Conservation (phyloP, 176 grass and related monocot genomes). For the Olyra latifolia region DNA sequence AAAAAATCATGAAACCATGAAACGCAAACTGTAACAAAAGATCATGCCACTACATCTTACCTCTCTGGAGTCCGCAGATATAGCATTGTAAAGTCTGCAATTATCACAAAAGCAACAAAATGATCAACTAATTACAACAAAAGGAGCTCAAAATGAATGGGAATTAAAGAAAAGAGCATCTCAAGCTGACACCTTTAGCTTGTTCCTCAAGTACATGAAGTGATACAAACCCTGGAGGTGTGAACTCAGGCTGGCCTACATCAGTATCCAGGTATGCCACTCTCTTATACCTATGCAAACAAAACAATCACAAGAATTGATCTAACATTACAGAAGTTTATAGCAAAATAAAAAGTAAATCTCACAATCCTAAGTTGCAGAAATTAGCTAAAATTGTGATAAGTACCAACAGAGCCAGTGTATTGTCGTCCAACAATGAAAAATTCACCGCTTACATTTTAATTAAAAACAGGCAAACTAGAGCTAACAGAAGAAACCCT, state of each 20-base stretch:
- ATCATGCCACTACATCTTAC: conserved; percentile 21
- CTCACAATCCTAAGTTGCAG: not conserved
- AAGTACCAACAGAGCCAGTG: not conserved
- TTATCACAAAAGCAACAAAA: conserved; percentile 3
- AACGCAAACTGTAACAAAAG: not conserved
- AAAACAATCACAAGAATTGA: conserved; percentile 9
- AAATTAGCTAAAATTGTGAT: conserved; percentile 3
- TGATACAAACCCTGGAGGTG: conserved; percentile 63
- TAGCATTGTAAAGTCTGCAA: conserved; percentile 66
- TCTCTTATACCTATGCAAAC: conserved; percentile 55
- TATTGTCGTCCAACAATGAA: not conserved
- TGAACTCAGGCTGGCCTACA: conserved; percentile 85
- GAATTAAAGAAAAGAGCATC: not conserved
- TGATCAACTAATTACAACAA: not conserved
- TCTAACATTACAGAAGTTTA: not conserved
- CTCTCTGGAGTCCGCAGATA: conserved; percentile 62
- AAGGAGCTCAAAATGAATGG: not conserved
- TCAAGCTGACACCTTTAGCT: conserved; percentile 39
- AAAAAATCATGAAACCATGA: not conserved
- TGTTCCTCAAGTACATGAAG: conserved; percentile 71
- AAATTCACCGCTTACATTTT: not conserved
- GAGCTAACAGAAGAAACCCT: not conserved
- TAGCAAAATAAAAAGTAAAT: not conserved
- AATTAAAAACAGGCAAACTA: not conserved
- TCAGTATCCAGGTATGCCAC: conserved; percentile 76